A percentile compares a stretch with the other conserved stretches of the same genome.
Conservation (phyloP, 768 basidiomycete genomes). For the Leccinum disarticulatum region DNA sequence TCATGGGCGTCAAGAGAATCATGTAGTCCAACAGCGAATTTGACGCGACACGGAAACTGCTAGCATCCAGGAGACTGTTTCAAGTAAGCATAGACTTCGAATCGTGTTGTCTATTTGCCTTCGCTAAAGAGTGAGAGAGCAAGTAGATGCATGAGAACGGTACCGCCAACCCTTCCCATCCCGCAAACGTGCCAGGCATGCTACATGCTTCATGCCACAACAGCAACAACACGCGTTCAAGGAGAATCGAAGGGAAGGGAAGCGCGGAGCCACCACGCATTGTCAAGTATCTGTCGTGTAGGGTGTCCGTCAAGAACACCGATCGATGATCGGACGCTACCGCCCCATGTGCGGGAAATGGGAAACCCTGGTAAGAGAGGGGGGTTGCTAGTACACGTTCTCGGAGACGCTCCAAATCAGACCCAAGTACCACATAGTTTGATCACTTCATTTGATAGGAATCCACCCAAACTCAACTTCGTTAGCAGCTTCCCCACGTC, state of each 20-base stretch:
- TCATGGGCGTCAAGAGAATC: neutral
- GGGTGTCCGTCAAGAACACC: neutral
- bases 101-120: neutral
- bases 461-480: neutral
- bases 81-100: neutral
- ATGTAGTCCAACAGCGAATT: neutral
- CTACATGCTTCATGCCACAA: neutral
- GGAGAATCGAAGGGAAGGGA: neutral
- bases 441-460: neutral
- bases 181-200: neutral
- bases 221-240: neutral
- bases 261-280: neutral
- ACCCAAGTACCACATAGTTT: neutral
- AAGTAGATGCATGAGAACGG: neutral
- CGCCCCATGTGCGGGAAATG: neutral
- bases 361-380: neutral
- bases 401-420: neutral
- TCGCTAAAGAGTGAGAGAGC: neutral
- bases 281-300: neutral
- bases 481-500: neutral
- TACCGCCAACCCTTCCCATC: neutral
- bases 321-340: neutral
- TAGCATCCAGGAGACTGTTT: neutral
- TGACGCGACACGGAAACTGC: neutral
- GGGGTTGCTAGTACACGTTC: neutral